These are phyloP conservation scores for Suhomyces bolitotheri DNA, from an alignment of 1,139 yeast genomes.

Conservation along the genomic window DNA sequence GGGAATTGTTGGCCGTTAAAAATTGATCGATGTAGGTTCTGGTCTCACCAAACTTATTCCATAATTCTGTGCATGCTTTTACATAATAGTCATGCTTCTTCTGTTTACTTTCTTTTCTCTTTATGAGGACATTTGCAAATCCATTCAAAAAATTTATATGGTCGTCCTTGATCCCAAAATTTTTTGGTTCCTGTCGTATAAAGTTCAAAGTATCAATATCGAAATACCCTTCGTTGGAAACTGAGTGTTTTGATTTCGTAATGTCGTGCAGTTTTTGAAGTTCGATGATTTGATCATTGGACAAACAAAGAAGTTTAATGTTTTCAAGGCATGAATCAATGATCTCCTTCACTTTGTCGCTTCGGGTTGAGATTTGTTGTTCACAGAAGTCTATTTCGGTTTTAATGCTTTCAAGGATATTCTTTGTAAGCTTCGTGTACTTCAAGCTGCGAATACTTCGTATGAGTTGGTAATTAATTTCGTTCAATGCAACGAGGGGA, in stretches of 20 bases:
- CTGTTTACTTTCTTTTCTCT: conserved; percentile 34
- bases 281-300: conserved; percentile 35
- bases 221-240: conserved; percentile 24
- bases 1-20: conserved; percentile 32
- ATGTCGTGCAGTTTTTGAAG: conserved; percentile 33
- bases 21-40: conserved; percentile 40
- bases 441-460: conserved; percentile 37
- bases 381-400: conserved; percentile 30
- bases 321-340: conserved; percentile 30
- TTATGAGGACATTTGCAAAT: conserved; percentile 29
- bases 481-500: conserved; percentile 14
- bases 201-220: conserved; percentile 41
- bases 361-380: conserved; percentile 28
- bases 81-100: conserved; percentile 34
- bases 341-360: conserved; percentile 23
- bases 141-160: conserved; percentile 36
- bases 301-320: conserved; percentile 31
- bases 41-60: conserved; percentile 52
- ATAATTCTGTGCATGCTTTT: conserved; percentile 43
- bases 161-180: conserved; percentile 41
- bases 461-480: conserved; percentile 40
- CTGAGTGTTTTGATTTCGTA: conserved; percentile 18
- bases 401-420: conserved; percentile 26
- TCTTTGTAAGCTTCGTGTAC: conserved; percentile 40
- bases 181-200: conserved; percentile 38